Evolutionary conservation across 2,329 filamentous ascomycete species (phyloP).

Genomic region (Chaetomium sp.): DNA sequence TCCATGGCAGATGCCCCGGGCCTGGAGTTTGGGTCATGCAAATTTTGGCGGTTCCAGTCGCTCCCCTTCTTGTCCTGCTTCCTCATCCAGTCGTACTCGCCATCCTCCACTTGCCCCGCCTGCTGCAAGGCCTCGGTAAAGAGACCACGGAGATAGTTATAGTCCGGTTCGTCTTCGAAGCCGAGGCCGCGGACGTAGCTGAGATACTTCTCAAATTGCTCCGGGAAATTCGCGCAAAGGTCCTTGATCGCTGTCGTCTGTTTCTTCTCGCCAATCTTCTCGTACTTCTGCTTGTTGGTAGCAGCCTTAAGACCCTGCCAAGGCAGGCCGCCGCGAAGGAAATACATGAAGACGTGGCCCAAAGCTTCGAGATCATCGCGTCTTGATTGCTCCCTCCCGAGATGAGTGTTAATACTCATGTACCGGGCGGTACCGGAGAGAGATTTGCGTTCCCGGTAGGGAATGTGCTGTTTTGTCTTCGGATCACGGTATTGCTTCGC

Average conservation of each 20-base stretch:
- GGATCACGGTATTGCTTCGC: constrained; percentile 98
- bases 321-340: constrained; percentile 62
- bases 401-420: constrained; percentile 99
- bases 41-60: constrained; percentile 62
- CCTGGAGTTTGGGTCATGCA: constrained; percentile 71
- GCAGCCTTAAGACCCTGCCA: constrained; percentile 70
- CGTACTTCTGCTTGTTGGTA: constrained; percentile 93
- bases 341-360: constrained; percentile 70
- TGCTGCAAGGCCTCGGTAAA: constrained; percentile 96
- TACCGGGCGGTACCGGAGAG: constrained; percentile 94
- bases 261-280: constrained; percentile 99
- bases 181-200: constrained; percentile 96
- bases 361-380: constrained; percentile 91
- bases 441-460: constrained; percentile 94
- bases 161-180: constrained; percentile 97
- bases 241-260: constrained; percentile 97
- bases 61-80: constrained; percentile 69
- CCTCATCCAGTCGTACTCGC: constrained; percentile 99
- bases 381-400: constrained; percentile 91
- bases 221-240: constrained; percentile 89
- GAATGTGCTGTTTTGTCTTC: constrained; percentile 98
- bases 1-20: constrained; percentile 81
- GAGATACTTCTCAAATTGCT: constrained; percentile 96
- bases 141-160: constrained; percentile 92
- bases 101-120: constrained; percentile 89